These are phyloP conservation scores for Leishmania amazonensis DNA, from an alignment of 208 protist species.

Conservation along the genomic window DNA sequence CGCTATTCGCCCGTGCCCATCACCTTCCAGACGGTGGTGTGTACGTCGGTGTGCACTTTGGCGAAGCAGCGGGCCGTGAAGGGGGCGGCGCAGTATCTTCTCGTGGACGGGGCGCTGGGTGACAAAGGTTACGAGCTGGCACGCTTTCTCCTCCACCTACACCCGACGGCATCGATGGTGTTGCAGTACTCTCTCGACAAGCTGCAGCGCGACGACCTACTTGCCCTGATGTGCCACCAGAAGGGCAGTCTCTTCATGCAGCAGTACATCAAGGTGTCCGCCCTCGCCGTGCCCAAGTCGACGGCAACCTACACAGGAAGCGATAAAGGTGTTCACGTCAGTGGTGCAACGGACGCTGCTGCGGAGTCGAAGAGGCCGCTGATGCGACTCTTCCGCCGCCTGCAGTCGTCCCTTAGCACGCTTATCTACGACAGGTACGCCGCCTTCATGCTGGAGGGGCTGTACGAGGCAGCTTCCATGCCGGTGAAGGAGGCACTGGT, in stretches of 20 bases:
- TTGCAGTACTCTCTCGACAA: constrained; percentile 76
- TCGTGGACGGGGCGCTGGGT: constrained; percentile 56
- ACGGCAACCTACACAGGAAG: background rate
- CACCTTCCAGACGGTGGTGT: constrained; percentile 54
- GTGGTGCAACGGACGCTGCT: background rate
- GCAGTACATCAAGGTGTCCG: constrained; percentile 67
- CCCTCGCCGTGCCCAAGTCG: constrained; percentile 13
- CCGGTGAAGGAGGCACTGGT: constrained; percentile 82
- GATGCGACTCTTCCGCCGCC: constrained; percentile 61
- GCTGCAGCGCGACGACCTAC: constrained; percentile 62
- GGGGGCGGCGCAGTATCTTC: constrained; percentile 69
- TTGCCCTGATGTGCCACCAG: constrained; percentile 38
- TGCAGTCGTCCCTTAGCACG: constrained; percentile 42
- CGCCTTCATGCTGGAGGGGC: constrained; percentile 72
- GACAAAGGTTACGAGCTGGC: constrained; percentile 69
- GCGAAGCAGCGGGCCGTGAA: constrained; percentile 40
- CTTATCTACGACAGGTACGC: constrained; percentile 69
- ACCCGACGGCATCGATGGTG: constrained; percentile 50
- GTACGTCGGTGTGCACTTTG: constrained; percentile 39
- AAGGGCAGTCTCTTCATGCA: constrained; percentile 82
- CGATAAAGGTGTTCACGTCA: background rate
- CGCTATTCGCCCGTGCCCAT: constrained; percentile 60
- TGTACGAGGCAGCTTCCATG: constrained; percentile 71
- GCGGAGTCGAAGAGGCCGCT: constrained; percentile 21
- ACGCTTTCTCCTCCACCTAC: constrained; percentile 75